Evolutionary conservation across 164 flowering plant genomes (phyloP), one percentile per base, ranked within the genome.

Genomic region (Saururus chinensis): DNA sequence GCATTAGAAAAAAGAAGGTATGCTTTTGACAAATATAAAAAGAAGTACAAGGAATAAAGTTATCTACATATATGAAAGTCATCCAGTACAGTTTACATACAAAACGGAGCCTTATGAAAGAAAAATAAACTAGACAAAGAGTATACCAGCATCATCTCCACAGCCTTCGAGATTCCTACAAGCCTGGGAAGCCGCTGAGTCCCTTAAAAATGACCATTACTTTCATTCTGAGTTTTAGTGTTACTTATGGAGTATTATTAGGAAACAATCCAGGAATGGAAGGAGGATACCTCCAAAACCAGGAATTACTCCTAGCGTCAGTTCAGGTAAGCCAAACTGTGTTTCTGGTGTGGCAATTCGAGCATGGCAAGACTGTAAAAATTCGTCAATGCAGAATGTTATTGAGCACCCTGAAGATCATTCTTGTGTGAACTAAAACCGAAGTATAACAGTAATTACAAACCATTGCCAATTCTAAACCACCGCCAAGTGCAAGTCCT

Each of bases 161-260:
- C 65, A 63, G 95, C 95, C 71, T 84, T 88, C 66, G 89, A 58
- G 60, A 87, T 64, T 59, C 99, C 99, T 19, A 88, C 64, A 49
- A 95, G 91, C 80, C 99, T 84, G 65, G 99, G 99, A 79, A 95
- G 96, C 51, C 89, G 89, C 67, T 95, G 99, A 30, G 99, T 91
- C 42, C 99, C 99, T 95, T 71, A 40, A 68, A 40, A 58, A 48
- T 19, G 71, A 45, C 16, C 68, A 71, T 2, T 41, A 19, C 16
- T 67, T 61, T 35, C 56, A n/a, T 42, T 24, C 62, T 60, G 51
- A 66, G 57, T n/a, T 19, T 20, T 24, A 48, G 25, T 7, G 21
- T 10, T 60, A 12, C 2, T 16, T 60, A 22, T 24, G 9, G 52
- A 9, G 41, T 41, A 3, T n/a, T 7, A 64, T 8, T 41, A 41